Evolutionary conservation across 1,284 basidiomycete genomes (phyloP).

Genomic region (Ceratorhiza oryzae-sativae): DNA sequence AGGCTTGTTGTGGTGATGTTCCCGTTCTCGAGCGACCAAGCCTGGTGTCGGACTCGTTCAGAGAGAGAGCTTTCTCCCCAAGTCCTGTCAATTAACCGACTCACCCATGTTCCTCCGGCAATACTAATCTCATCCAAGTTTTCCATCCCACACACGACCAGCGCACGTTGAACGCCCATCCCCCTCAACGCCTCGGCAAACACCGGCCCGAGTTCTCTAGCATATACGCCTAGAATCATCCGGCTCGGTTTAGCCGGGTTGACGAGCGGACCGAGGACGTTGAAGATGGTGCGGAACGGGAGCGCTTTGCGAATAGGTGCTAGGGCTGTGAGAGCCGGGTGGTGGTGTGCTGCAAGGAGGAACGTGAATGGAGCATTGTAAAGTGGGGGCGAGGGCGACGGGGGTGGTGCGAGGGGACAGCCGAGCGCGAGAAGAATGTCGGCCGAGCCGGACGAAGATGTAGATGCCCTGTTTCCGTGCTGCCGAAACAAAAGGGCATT

Average conservation of each 20-base stretch:
- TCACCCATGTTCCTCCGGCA: conserved; percentile 85
- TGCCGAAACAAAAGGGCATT: conserved; percentile 48
- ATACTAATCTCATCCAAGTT: conserved; percentile 94
- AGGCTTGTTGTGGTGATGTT: conserved; percentile 52
- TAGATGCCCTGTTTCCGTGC: conserved; percentile 95
- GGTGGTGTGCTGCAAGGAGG: conserved; percentile 93
- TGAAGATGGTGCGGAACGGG: conserved; percentile 98
- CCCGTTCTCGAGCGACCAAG: conserved; percentile 54
- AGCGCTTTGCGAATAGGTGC: conserved; percentile 86
- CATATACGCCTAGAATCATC: conserved; percentile 92
- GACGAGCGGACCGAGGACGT: conserved; percentile 92
- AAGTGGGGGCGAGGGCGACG: conserved; percentile 64
- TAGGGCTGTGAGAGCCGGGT: conserved; percentile 84
- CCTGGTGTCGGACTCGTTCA: conserved; percentile 55
- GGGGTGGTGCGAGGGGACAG: conserved; percentile 74
- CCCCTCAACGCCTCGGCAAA: conserved; percentile 72
- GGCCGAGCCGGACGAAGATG: conserved; percentile 93
- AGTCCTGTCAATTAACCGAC: conserved; percentile 60
- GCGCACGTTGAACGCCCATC: conserved; percentile 69
- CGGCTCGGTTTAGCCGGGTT: conserved; percentile 87
- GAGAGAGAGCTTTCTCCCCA: conserved; percentile 57
- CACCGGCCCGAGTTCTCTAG: conserved; percentile 80
- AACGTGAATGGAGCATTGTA: conserved; percentile 83
- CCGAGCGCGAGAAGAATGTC: conserved; percentile 89
- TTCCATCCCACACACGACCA: conserved; percentile 95